A percentile compares a stretch with the other conserved stretches of the same genome.
These are phyloP conservation scores for Metschnikowia amazonensis DNA, from an alignment of 805 yeast genomes.

Conservation along the genomic window DNA sequence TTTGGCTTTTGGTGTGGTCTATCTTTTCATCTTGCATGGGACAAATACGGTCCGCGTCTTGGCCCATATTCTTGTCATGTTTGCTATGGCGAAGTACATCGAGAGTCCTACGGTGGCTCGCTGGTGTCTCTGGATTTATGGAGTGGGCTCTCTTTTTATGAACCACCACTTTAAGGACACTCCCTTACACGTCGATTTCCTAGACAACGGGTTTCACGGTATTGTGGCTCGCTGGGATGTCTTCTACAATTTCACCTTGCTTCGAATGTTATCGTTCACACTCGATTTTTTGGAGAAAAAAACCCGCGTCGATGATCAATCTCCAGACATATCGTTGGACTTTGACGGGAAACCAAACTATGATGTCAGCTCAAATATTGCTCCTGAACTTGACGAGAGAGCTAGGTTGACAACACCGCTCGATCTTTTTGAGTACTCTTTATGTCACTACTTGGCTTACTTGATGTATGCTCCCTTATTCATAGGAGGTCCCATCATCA, in stretches of 20 bases:
- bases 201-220: conserved; percentile 67
- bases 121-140: conserved; percentile 66
- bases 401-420: conserved; percentile 64
- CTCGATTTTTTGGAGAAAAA: conserved; percentile 60
- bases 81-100: conserved; percentile 39
- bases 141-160: conserved; percentile 69
- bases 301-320: not conserved
- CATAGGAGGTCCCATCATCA: conserved; percentile 91
- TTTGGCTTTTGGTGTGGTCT: conserved; percentile 62
- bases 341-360: conserved; percentile 1
- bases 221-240: conserved; percentile 93
- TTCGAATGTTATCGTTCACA: conserved; percentile 80
- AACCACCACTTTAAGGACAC: conserved; percentile 64
- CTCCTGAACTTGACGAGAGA: conserved; percentile 46
- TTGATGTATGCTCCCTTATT: conserved; percentile 81
- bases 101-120: conserved; percentile 38
- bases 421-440: conserved; percentile 54
- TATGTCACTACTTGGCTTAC: conserved; percentile 71
- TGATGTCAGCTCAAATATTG: not conserved
- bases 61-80: conserved; percentile 55
- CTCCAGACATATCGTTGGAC: conserved; percentile 1
- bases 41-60: conserved; percentile 60
- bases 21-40: conserved; percentile 77
- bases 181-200: conserved; percentile 49
- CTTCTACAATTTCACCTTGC: conserved; percentile 81